phyloP scores from a whole-genome alignment of 805 yeast genomes.

The Candida golubevii region DNA sequence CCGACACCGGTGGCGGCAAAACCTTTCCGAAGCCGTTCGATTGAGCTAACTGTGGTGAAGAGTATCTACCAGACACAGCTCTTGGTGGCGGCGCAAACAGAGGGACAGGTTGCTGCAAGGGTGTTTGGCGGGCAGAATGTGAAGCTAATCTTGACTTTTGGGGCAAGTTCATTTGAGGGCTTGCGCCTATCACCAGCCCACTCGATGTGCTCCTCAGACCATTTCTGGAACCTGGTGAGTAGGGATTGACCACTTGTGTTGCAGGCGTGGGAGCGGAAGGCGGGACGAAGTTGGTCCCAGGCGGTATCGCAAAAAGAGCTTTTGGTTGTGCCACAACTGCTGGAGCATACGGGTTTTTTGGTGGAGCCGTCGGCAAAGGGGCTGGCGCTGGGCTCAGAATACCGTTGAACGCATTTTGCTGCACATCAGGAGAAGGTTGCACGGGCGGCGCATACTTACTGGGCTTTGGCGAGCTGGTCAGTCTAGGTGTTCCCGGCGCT shows the following conservation, averaged over 20 bases:
- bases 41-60: constrained; percentile 4
- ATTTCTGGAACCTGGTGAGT: constrained; percentile 9
- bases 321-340: constrained; percentile 15
- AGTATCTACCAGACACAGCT: constrained; percentile 1
- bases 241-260: constrained; percentile 11
- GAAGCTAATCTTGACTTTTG: constrained; percentile 5
- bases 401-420: constrained; percentile 24
- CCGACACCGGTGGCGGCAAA: constrained; percentile 18
- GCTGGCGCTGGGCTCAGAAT: constrained; percentile 19
- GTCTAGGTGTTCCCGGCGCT: constrained; percentile 7
- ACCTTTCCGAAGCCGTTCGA: constrained; percentile 5
- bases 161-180: constrained; percentile 6
- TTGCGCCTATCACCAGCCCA: constrained; percentile 6
- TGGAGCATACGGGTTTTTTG: constrained; percentile 26
- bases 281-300: constrained; percentile 14
- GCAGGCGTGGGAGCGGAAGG: constrained; percentile 10
- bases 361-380: constrained; percentile 14
- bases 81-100: constrained; percentile 7
- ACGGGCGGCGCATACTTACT: constrained; percentile 20
- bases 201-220: constrained; percentile 4
- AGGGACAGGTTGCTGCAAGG: neutral
- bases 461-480: constrained; percentile 7
- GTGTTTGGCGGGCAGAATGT: constrained; percentile 3
- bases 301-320: constrained; percentile 34
- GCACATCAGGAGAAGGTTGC: constrained; percentile 24